Base-by-base conservation (phyloP, 1,139 yeast species). In the Pichia inconspicua region DNA sequence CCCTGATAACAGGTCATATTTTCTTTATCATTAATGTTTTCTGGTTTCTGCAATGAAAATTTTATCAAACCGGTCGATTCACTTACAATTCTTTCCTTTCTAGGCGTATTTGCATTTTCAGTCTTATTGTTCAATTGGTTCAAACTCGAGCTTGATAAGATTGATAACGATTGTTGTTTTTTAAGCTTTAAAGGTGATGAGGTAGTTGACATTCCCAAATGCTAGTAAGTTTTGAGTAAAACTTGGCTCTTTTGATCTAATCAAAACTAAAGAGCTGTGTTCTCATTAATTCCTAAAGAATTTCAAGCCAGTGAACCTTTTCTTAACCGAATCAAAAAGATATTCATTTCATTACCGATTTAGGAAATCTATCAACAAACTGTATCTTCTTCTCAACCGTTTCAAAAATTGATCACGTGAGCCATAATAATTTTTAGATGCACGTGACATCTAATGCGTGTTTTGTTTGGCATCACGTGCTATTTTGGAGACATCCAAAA, bases 41-140 rank as follows among this genome's bases (percentile, higher is more conserved):
- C 19, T 11, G 55, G 41, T 25, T 55, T 55, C 32, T 52, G 49
- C 22, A 64, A 38, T 0, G 66, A 56, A 51, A 65, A 63, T 40
- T 65, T 65, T 30, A 64, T 63, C 38, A 65, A 47, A 1, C 68
- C 68, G 2, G 68, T 65, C 30, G 62, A 54, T 42, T 63, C 65
- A 52, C 67, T 63, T 12, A 61, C 51, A 14, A 65, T 49, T 46
- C 68, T 51, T 34, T 63, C 64, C 28, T 56, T 63, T 1, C 56
- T 47, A 9, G 64, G 65, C 35, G 25, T 10, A 38, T 38, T 2
- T 36, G 19, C 8, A 32, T 4, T 11, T 12, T 30, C 34, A 11
- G 12, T 12, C 6, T 14, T 15, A 37, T 54, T 56, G 39, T 55
- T 58, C 25, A 61, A 40, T 39, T 53, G 56, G 42, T 62, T 62